Evolutionary conservation across 2,329 filamentous ascomycete species (phyloP), one percentile per base, ranked within the genome.

Genomic region (Capronia americana): DNA sequence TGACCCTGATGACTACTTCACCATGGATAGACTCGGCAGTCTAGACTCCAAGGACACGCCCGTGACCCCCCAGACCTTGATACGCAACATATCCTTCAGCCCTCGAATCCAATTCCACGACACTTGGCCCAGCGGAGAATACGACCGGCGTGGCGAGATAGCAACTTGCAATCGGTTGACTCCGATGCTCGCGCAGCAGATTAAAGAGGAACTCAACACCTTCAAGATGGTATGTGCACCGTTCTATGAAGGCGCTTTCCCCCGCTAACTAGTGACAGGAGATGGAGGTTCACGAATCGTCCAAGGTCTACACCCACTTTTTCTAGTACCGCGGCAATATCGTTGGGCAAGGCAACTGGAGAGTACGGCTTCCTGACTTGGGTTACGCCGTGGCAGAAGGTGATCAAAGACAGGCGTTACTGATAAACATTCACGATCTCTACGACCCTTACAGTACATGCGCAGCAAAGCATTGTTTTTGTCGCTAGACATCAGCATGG

Each of bases 291-390:
- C 95, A 99, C 79, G 95, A 98, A 81, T 92, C 90, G 78, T 98
- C 95, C 72, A 99, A 98, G 84, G 93, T 97, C 76, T 97, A 99
- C 85, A 99, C 95, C 74, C 95, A 99, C 86, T 99, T 99, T 87
- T 98, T 99, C 85, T 99, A 72, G 67, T 41, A 61, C 46, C 51
- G 50, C 44, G 28, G 53, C 28, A 20, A 14, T 32, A n/a, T 28
- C 53, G 28, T 32, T 12, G 26, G 10, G 23, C 26, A 26, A 7
- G 38, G 38, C 38, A 7, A n/a, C 17, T 44, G 14, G 17, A 44
- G 38, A n/a, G 38, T 44, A n/a, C 20, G 38, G 20, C 38, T 44
- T 44, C 17, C 17, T 20, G 38, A 44, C 38, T 7, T 44, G 38
- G 17, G 38, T 44, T 3, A 44, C 38, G 17, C 38, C 38, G 38